Conservation (phyloP, 2,329 filamentous ascomycete genomes). For the Xylariaceae sp. region DNA sequence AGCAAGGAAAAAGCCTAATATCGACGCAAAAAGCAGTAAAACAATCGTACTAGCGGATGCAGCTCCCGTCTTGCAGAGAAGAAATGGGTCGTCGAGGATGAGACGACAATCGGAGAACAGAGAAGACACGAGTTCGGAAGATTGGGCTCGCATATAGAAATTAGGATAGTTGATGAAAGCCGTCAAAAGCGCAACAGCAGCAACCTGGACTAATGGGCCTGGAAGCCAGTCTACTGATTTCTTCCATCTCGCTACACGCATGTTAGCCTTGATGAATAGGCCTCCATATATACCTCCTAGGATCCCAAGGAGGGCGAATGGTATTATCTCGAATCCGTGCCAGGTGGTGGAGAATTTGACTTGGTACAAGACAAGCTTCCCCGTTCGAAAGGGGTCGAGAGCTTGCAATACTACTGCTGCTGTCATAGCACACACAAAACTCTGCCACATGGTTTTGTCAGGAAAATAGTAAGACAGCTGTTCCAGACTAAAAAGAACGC, state of each 20-base stretch:
- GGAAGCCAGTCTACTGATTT: constrained; percentile 62
- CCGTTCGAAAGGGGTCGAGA: constrained; percentile 89
- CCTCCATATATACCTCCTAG: constrained; percentile 92
- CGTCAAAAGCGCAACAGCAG: constrained; percentile 73
- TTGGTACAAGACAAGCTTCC: constrained; percentile 93
- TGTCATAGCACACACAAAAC: constrained; percentile 99
- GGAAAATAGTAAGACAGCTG: constrained; percentile 98
- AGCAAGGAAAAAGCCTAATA: constrained; percentile 80
- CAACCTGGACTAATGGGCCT: constrained; percentile 74
- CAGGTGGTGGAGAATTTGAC: constrained; percentile 88
- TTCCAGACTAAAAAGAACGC: constrained; percentile 88
- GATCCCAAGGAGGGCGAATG: constrained; percentile 81
- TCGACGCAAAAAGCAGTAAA: constrained; percentile 74
- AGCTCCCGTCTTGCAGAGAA: constrained; percentile 82
- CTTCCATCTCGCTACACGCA: constrained; percentile 78
- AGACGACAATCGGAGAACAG: constrained; percentile 88
- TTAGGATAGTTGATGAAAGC: constrained; percentile 93
- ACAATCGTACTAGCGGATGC: constrained; percentile 79
- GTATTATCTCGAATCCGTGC: constrained; percentile 91
- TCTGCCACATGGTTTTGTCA: constrained; percentile 99
- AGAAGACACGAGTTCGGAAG: constrained; percentile 84
- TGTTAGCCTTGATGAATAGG: constrained; percentile 91
- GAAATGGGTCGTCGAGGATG: constrained; percentile 78
- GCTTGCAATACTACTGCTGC: constrained; percentile 90
- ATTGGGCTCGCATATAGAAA: constrained; percentile 90